Conservation (phyloP, 352 stramenopile genomes). For the Thalassiosira oceanica region DNA sequence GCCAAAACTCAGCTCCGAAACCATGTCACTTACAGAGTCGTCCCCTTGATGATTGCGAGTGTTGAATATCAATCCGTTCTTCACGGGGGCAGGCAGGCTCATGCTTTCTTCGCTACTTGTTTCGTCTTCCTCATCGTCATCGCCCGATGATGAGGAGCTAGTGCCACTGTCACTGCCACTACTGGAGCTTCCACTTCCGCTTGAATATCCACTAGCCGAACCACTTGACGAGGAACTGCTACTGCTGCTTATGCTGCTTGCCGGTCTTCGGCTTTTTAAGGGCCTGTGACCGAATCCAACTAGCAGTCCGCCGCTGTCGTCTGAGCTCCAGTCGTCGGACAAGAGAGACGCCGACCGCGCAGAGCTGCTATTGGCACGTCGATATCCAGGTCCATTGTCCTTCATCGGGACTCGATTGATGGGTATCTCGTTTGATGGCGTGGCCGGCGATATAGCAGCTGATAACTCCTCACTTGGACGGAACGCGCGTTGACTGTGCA, state of each 20-base stretch:
- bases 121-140: slow-evolving; percentile 4
- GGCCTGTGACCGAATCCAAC: slow-evolving; percentile 40
- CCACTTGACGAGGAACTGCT: slow-evolving; percentile 17
- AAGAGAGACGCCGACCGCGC: too few relatives aligned
- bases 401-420: too few relatives aligned
- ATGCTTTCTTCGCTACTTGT: slow-evolving; percentile 23
- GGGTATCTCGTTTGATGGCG: too few relatives aligned
- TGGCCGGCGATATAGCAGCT: too few relatives aligned
- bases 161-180: slow-evolving; percentile 7
- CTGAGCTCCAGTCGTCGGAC: too few relatives aligned
- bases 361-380: too few relatives aligned
- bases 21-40: slow-evolving; percentile 13
- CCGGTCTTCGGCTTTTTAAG: slow-evolving; percentile 14
- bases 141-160: slow-evolving; percentile 3
- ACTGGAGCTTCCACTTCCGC: slow-evolving; percentile 3
- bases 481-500: too few relatives aligned
- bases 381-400: too few relatives aligned
- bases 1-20: slow-evolving; percentile 51
- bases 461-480: too few relatives aligned
- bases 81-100: slow-evolving; percentile 8
- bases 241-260: slow-evolving; percentile 9
- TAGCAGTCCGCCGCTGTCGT: slow-evolving; percentile 33
- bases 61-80: slow-evolving; percentile 6
- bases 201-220: slow-evolving; percentile 1
- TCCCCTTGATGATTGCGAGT: slow-evolving; percentile 17